Base-by-base conservation (phyloP, 75 land plant genomes). In the Selaginella moellendorffii region DNA sequence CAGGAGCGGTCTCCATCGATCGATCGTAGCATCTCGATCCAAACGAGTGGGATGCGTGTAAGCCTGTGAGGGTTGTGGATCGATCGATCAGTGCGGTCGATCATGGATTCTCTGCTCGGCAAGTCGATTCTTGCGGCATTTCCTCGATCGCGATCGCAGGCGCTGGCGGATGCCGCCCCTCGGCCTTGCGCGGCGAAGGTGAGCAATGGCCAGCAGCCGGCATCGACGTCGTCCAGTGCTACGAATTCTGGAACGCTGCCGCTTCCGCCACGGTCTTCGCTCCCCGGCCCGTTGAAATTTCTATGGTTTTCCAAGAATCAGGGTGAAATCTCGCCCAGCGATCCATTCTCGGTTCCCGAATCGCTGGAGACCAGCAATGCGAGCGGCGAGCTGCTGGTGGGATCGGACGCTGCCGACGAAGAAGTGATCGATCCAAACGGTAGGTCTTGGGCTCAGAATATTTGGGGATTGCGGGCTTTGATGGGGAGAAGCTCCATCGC, bases 271-370 rank as follows among this genome's bases (percentile, higher is more conserved):
- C 28, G 65, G 31, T 56, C 69, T 18, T 22, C 28, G 12, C 18
- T 68, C 29, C 69, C 69, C 2, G 65, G 27, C 1, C 69, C 69
- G 9, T 24, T 68, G 1, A 26, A 24, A 29, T 68, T 68, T 23
- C 65, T 68, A 12, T 68, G 69, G 69, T 68, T 68, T 23, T 29
- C 9, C 8, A 65, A 23, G 24, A 19, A 36, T 46, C 54, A 53
- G 25, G 12, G 5, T 10, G 28, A 14, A 42, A 18, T 36, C 24
- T 20, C 26, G 68, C 1, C 26, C 9, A 21, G 10, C 27, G 63
- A 17, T 12, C n/a, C 1, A 25, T 1, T 54, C 1, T 24, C 24
- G 12, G 27, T 62, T 1, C 17, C 2, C 2, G 9, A 2, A 62
- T 62, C n/a, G n/a, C n/a, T n/a, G n/a, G n/a, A n/a, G n/a, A n/a